Conservation (phyloP, 495 filamentous ascomycete species). For the Peziza echinospora region DNA sequence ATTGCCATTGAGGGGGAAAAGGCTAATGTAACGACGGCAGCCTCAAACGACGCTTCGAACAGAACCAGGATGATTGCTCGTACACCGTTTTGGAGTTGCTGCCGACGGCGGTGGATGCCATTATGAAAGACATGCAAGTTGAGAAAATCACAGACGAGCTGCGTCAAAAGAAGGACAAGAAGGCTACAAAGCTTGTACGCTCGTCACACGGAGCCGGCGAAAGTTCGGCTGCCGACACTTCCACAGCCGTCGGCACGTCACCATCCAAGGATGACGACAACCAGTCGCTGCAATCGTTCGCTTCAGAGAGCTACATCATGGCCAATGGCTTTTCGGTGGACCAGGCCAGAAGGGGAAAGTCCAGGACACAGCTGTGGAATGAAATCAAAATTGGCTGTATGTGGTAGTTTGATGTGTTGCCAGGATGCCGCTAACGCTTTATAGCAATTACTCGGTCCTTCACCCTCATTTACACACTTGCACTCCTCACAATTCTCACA, state of each 20-base stretch:
- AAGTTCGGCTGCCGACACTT: neutral
- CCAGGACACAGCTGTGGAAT: conserved; percentile 76
- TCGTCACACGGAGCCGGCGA: neutral
- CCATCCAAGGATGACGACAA: conserved; percentile 12
- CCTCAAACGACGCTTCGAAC: conserved; percentile 83
- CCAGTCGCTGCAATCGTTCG: conserved; percentile 18
- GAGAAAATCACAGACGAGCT: conserved; percentile 77
- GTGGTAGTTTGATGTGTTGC: conserved; percentile 33
- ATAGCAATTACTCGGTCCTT: conserved; percentile 75
- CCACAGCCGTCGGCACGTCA: neutral
- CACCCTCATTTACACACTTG: conserved; percentile 76
- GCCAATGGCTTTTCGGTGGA: conserved; percentile 2
- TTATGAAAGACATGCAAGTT: conserved; percentile 68
- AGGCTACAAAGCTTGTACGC: conserved; percentile 38
- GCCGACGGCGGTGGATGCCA: conserved; percentile 72
- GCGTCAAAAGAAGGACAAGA: conserved; percentile 88
- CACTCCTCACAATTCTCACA: conserved; percentile 75
- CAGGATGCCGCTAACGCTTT: no score
- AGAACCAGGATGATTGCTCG: conserved; percentile 96
- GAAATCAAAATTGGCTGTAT: conserved; percentile 94
- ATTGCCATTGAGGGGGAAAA: no score
- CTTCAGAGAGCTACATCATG: conserved; percentile 17
- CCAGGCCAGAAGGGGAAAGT: conserved; percentile 24
- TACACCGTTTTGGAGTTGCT: conserved; percentile 93
- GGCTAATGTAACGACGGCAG: no score